A percentile compares a stretch with the other conserved stretches of the same genome.
phyloP scores from a whole-genome alignment of 2,329 filamentous ascomycete species.

The Graphiopsis chlorocephala region DNA sequence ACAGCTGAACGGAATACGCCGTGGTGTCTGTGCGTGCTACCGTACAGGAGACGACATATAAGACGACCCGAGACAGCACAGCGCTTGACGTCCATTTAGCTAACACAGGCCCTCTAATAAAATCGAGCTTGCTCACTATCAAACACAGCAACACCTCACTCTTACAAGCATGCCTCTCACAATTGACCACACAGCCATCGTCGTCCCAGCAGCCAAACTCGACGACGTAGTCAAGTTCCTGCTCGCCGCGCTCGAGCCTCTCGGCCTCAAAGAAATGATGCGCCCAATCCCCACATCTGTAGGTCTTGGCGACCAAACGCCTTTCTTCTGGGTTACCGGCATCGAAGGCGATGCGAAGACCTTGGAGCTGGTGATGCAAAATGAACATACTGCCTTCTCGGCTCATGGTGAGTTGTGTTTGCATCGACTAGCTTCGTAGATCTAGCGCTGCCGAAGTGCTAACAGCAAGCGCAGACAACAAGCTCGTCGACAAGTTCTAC shows the following conservation, averaged over 20 bases:
- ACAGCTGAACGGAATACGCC: not conserved
- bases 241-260: constrained; percentile 4
- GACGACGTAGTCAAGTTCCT: constrained; percentile 15
- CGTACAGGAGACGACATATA: not conserved
- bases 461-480: not conserved
- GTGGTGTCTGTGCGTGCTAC: not conserved
- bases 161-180: constrained; percentile 9
- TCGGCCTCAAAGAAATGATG: constrained; percentile 15
- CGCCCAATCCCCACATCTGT: constrained; percentile 15
- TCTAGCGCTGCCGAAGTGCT: not conserved
- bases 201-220: constrained; percentile 12
- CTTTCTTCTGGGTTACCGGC: constrained; percentile 17
- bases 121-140: no score
- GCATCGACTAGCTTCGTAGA: not conserved
- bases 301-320: constrained; percentile 15
- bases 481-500: constrained; percentile 16
- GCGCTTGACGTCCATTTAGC: no score
- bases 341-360: constrained; percentile 7
- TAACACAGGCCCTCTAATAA: not conserved
- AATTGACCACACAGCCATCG: constrained; percentile 16
- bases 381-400: constrained; percentile 15
- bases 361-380: constrained; percentile 8
- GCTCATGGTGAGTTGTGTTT: constrained; percentile 1
- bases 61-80: not conserved
- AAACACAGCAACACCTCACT: not conserved